Evolutionary conservation across 2,329 filamentous ascomycete species (phyloP), one percentile per base, ranked within the genome.

Genomic region (Colletotrichum gigasporum): DNA sequence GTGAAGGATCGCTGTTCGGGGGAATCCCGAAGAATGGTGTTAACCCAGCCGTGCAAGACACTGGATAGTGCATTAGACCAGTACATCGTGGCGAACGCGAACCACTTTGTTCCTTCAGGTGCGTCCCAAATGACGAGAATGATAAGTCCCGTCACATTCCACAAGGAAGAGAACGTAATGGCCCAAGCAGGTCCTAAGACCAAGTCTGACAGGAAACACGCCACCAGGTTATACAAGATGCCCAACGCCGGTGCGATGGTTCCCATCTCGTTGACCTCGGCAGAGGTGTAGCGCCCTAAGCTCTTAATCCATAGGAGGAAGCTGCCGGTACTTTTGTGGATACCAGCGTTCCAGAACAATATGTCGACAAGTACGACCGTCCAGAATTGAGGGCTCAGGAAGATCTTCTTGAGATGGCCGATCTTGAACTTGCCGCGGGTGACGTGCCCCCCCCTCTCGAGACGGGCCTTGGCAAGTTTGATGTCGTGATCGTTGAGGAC

Each of bases 61-160:
- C 63, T 63, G 12, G 57, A 62, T 9, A 63, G 52, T 4, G 50
- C 63, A 50, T 57, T 63, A 37, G 63, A 45, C 57, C 57, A 63
- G 8, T 63, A 62, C 58, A 63, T 65, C 1, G 81, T 85, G 22
- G 73, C 70, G 78, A 87, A 70, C 0, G 83, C 83, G 56, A 85
- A 85, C 83, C 84, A 87, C 12, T 81, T 75, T 0, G 83, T 83
- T 0, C 78, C 69, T 59, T 88, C 84, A 0, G 85, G 84, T 0
- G 88, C 84, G 11, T 84, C 72, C 86, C 85, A 89, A 10, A 86
- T 73, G 1, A 82, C 76, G 7, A 87, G 75, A 32, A 87, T 85
- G 6, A 63, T 48, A 1, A 62, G 30, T 2, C 63, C 63, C 2
- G 51, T 57, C 14, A 52, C 45, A 24, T 65, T 65, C 63, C 57